These are phyloP conservation scores for Dimargaris cristalligena DNA, from an alignment of 192 early-diverging fungal genomes.

Conservation along the genomic window DNA sequence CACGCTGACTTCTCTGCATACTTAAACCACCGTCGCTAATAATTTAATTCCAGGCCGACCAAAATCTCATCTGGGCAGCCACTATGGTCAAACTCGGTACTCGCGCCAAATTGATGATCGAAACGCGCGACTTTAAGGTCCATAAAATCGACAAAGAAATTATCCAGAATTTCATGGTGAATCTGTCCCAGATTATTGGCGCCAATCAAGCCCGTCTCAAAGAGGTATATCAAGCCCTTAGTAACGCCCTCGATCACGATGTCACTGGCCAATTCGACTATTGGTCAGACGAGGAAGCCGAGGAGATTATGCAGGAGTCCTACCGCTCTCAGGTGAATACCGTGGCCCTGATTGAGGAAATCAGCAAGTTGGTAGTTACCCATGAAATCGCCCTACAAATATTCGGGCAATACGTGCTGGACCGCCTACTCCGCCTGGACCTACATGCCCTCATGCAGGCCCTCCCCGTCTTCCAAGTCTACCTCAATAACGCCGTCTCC, in stretches of 20 bases:
- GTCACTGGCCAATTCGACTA: no score
- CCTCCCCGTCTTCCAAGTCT: not conserved
- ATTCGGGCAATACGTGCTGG: not conserved
- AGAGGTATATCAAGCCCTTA: no score
- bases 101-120: conserved; percentile 27
- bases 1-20: no score
- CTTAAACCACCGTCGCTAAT: no score
- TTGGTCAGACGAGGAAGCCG: no score
- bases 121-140: conserved; percentile 24
- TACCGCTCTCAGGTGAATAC: not conserved
- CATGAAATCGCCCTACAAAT: not conserved
- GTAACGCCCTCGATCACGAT: no score
- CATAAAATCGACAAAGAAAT: conserved; percentile 32
- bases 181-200: no score
- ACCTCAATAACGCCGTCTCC: no score
- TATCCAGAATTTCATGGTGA: conserved; percentile 22
- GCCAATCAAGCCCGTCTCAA: no score
- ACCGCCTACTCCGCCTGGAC: not conserved
- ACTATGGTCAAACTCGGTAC: conserved; percentile 34
- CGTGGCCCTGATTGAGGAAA: not conserved
- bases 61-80: conserved; percentile 24
- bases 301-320: no score
- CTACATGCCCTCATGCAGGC: not conserved
- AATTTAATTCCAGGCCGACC: not conserved
- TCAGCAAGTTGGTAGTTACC: not conserved